Evolutionary conservation across 129 eudicot species (phyloP), one percentile per base, ranked within the genome.

Genomic region (Tanacetum coccineum): DNA sequence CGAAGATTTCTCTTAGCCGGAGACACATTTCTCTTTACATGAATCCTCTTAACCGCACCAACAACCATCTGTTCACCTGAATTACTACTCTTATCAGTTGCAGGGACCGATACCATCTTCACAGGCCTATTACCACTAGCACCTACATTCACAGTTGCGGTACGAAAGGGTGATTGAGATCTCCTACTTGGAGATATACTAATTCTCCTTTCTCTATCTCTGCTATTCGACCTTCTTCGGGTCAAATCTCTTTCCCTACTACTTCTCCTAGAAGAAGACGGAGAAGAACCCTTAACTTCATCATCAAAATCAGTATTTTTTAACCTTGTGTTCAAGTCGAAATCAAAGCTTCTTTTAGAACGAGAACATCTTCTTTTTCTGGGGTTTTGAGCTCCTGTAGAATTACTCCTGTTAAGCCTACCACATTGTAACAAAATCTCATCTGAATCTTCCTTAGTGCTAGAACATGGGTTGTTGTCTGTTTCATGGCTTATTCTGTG

Each of bases 41-140:
- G 85, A 67, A 81, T 82, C 81, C 96, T 83, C 74, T 81, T 83
- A 14, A 81, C 81, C 12, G 72, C 71, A 46, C 70, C 51, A 40
- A 17, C 62, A 17, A 7, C 50, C 28, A 11, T 72, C 55, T 57
- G 32, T 36, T 25, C 75, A 12, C 74, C 78, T 3, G 65, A 86
- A 75, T 63, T 76, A 68, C 46, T 66, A 18, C 85, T 79, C 80
- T 85, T 88, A 42, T 78, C 81, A 18, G 98, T 93, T 4, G 99
- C 95, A 5, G 99, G 99, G n/a, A 94, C 95, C 0, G 99, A 89
- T 8, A 94, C 88, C 99, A 94, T 80, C 70, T 94, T 94, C 46
- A 84, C 95, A 26, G 75, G 75, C 14, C 78, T 81, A 26, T 44
- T n/a, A 40, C 73, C 74, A 6, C 50, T 63, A 57, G n/a, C 13